Conservation (phyloP, 257 asterid genomes). For the Voacanga thouarsii region DNA sequence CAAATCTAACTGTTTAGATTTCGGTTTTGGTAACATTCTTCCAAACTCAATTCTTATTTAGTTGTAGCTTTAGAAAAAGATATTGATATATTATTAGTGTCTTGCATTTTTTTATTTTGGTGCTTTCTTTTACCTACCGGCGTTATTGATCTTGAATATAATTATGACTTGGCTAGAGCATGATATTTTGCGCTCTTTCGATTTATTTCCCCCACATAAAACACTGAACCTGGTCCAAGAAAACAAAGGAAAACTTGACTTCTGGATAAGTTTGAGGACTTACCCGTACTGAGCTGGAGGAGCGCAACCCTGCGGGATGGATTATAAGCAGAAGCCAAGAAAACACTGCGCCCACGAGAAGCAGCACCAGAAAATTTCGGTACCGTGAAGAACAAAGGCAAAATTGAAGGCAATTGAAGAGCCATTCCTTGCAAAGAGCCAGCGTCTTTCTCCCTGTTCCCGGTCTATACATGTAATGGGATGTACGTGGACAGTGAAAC, state of each 20-base stretch:
- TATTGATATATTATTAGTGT: too few relatives aligned
- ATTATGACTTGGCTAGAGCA: too few relatives aligned
- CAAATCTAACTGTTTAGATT: too few relatives aligned
- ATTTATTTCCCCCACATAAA: too few relatives aligned
- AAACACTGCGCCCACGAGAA: not conserved
- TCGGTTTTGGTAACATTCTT: too few relatives aligned
- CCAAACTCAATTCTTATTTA: too few relatives aligned
- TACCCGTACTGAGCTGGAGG: constrained; percentile 42
- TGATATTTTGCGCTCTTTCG: too few relatives aligned
- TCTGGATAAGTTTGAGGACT: not conserved
- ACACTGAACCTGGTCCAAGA: not conserved
- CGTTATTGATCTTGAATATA: too few relatives aligned
- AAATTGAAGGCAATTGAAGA: not conserved
- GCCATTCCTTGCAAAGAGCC: not conserved
- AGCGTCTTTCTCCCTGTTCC: not conserved
- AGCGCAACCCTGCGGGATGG: constrained; percentile 45
- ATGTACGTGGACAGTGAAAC: not conserved
- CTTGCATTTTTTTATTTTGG: too few relatives aligned
- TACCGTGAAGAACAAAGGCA: not conserved
- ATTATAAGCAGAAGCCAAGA: constrained; percentile 26
- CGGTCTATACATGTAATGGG: not conserved
- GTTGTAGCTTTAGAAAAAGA: too few relatives aligned
- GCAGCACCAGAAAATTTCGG: not conserved
- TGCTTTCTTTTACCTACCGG: too few relatives aligned
- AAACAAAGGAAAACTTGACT: not conserved